These are phyloP conservation scores for Uncinocarpus reesii DNA, from an alignment of 2,329 filamentous ascomycete genomes.

Conservation along the genomic window DNA sequence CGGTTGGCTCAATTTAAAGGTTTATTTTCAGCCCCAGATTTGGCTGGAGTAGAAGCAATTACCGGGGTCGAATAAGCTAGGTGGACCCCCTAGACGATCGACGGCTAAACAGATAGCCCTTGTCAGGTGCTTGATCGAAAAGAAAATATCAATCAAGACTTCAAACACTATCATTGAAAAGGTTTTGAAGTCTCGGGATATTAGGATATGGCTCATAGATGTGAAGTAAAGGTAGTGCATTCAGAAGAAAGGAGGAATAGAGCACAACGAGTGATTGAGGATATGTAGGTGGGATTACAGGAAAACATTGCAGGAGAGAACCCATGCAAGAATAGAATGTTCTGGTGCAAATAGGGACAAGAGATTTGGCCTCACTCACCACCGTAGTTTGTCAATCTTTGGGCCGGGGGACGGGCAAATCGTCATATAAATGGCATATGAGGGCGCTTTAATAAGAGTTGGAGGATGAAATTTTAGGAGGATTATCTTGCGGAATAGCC, in stretches of 20 bases:
- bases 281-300: no score
- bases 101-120: conserved; percentile 14
- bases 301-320: no score
- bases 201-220: no score
- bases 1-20: conserved; percentile 11
- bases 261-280: no score
- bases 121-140: conserved; percentile 15
- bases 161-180: conserved; percentile 4
- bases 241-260: not conserved
- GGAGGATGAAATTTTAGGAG: not conserved
- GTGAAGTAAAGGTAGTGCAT: no score
- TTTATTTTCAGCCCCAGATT: conserved; percentile 11
- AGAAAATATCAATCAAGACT: conserved; percentile 13
- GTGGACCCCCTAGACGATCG: conserved; percentile 14
- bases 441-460: conserved; percentile 3
- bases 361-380: conserved; percentile 6
- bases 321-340: no score
- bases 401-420: not conserved
- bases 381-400: no score
- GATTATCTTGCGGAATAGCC: not conserved
- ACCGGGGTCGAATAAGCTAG: conserved; percentile 14
- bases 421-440: not conserved
- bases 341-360: no score
- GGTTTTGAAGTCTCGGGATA: not conserved
- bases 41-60: conserved; percentile 14